Percentiles rank a stretch among this genome's conserved stretches.
These are phyloP conservation scores for Suillus weaverae DNA, from an alignment of 768 basidiomycete genomes.

Conservation along the genomic window DNA sequence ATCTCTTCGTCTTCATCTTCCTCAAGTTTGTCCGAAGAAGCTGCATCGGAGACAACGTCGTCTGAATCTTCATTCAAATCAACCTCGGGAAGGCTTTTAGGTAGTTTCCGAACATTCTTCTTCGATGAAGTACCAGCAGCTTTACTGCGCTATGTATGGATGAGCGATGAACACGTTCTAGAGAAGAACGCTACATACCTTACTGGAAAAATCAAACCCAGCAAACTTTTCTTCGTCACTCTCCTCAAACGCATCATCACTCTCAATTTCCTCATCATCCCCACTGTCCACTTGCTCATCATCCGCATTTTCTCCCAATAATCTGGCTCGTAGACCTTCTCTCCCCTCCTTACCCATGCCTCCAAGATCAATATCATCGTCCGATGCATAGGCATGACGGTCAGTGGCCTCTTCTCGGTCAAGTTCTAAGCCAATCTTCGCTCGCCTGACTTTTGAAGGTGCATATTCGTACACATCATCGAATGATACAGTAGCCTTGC, in stretches of 20 bases:
- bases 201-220: constrained; percentile 47
- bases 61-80: constrained; percentile 63
- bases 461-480: constrained; percentile 68
- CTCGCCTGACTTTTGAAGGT: constrained; percentile 47
- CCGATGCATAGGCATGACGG: constrained; percentile 31
- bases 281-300: constrained; percentile 56
- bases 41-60: constrained; percentile 21
- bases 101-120: constrained; percentile 26
- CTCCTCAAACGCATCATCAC: constrained; percentile 82
- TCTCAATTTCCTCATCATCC: constrained; percentile 86
- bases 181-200: constrained; percentile 8
- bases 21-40: constrained; percentile 23
- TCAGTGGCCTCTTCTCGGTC: constrained; percentile 52
- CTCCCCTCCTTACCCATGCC: constrained; percentile 28
- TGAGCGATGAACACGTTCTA: not conserved
- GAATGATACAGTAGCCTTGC: constrained; percentile 30
- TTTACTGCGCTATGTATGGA: constrained; percentile 21
- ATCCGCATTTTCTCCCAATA: constrained; percentile 55
- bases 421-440: constrained; percentile 52
- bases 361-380: constrained; percentile 41
- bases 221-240: constrained; percentile 79
- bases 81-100: constrained; percentile 49
- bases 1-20: constrained; percentile 44
- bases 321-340: constrained; percentile 41
- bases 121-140: constrained; percentile 22